Evolutionary conservation across 2,329 filamentous ascomycete genomes (phyloP), one percentile per base, ranked within the genome.

Genomic region (Calonectria honghensis): DNA sequence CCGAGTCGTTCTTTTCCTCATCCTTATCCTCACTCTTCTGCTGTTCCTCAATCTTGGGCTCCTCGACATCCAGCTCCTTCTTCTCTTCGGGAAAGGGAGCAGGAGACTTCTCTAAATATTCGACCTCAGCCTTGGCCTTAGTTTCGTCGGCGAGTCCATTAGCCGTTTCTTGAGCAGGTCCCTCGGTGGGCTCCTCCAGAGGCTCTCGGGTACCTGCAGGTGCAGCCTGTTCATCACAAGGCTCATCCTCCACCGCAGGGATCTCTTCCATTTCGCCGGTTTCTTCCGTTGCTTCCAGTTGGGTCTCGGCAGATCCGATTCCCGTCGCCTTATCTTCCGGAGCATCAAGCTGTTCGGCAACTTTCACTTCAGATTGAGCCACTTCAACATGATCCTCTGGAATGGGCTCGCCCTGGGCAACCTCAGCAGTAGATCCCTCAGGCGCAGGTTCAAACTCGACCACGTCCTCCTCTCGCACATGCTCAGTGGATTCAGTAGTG

Each of bases 401-500:
- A 11, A 68, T 61, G 50, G 68, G 66, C 39, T 76, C 71, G 3
- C 73, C 59, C 50, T 78, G 69, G 3, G 65, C 64, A 24, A 75
- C 68, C 63, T 80, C 77, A 1, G 75, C 27, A 2, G 64, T 63
- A 45, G 48, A 37, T 41, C 76, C 75, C 59, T 77, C 69, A 2
- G 70, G 27, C 7, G 41, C 52, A 14, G 54, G 32, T 31, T 77
- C 64, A 48, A 73, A 51, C 35, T 75, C 61, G 10, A 69, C 68
- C 35, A 80, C 73, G n/a, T 74, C 45, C 37, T 75, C 50, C 7
- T 67, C 54, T 18, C 70, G 32, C 14, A 48, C 69, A 20, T 75
- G 24, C 20, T 80, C 74, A 6, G 64, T 68, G 10, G 52, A 75
- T 61, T 82, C 75, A n/a, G 77, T 59, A 32, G 71, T 73, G 27